phyloP scores from a whole-genome alignment of 2,329 filamentous ascomycete genomes.

The Colletotrichum euphorbiae region DNA sequence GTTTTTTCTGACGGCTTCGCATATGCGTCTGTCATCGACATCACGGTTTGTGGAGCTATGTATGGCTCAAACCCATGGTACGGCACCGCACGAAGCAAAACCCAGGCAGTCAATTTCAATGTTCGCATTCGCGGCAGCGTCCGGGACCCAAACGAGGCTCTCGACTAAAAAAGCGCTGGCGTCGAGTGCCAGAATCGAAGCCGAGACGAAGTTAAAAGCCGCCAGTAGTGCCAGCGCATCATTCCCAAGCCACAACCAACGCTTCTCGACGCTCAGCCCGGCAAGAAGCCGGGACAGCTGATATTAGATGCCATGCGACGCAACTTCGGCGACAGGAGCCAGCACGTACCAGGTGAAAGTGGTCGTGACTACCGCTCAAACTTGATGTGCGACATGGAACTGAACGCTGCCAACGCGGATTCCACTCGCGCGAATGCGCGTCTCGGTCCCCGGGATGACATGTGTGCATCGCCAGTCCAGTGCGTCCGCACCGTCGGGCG shows the following conservation, averaged over 20 bases:
- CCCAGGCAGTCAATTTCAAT: conserved; percentile 5
- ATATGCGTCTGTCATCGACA: background rate
- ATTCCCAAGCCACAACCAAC: background rate
- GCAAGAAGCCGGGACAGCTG: conserved; percentile 11
- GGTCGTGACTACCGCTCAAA: background rate
- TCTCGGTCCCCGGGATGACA: conserved; percentile 29
- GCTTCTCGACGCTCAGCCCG: background rate
- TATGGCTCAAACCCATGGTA: background rate
- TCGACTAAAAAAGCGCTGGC: background rate
- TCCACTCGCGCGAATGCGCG: conserved; percentile 16
- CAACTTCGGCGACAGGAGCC: background rate
- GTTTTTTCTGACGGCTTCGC: background rate
- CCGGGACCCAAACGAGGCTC: background rate
- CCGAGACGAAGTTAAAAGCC: conserved; percentile 7
- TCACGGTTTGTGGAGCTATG: background rate
- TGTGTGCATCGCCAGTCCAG: background rate
- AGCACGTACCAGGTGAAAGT: conserved; percentile 2
- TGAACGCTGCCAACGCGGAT: conserved; percentile 5
- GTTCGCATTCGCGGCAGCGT: background rate
- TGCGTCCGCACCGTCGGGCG: conserved; percentile 9
- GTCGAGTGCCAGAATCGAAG: background rate
- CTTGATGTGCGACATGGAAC: background rate
- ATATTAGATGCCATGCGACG: background rate
- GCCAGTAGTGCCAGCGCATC: background rate
- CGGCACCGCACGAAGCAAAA: conserved; percentile 18